Evolutionary conservation across 345 rosid species (phyloP).

Genomic region (Pugionium cornutum): DNA sequence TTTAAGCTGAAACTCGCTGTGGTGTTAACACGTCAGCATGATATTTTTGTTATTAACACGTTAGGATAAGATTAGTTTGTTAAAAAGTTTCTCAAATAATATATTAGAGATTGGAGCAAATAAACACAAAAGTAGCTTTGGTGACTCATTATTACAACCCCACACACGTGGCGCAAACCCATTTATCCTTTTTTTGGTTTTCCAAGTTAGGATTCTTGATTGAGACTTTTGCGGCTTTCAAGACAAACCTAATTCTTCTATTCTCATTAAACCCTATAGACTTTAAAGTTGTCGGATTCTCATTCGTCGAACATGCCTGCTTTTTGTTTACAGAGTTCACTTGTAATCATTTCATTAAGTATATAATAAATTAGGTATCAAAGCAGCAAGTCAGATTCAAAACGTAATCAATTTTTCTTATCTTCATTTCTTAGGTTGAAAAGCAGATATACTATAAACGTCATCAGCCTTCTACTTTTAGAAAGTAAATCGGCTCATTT

Average conservation of each 20-base stretch:
- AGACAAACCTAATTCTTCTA: conserved; percentile 26
- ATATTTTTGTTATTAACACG: too few relatives aligned
- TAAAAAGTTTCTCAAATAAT: too few relatives aligned
- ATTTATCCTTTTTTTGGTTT: conserved; percentile 3
- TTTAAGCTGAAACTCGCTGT: too few relatives aligned
- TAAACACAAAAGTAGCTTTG: conserved; percentile 22
- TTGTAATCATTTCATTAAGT: too few relatives aligned
- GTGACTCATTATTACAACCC: conserved; percentile 29
- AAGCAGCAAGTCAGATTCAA: conserved; percentile 28
- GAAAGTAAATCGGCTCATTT: conserved; percentile 19
- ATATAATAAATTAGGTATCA: conserved; percentile 12
- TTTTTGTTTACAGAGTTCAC: not conserved
- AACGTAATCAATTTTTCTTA: conserved; percentile 17
- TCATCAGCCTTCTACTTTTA: conserved; percentile 20
- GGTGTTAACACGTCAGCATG: too few relatives aligned
- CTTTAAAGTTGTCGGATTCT: conserved; percentile 3
- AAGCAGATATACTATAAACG: conserved; percentile 3
- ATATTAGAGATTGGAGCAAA: conserved; percentile 30
- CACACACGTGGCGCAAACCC: conserved; percentile 17
- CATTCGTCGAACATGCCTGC: conserved; percentile 29
- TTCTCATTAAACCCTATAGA: conserved; percentile 8
- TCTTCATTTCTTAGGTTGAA: not conserved
- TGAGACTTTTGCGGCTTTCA: conserved; percentile 18
- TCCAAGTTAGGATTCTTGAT: conserved; percentile 34
- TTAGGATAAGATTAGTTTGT: too few relatives aligned